These are phyloP conservation scores for Chalciporus pseudorubinellus DNA, from an alignment of 768 basidiomycete genomes.

Conservation along the genomic window DNA sequence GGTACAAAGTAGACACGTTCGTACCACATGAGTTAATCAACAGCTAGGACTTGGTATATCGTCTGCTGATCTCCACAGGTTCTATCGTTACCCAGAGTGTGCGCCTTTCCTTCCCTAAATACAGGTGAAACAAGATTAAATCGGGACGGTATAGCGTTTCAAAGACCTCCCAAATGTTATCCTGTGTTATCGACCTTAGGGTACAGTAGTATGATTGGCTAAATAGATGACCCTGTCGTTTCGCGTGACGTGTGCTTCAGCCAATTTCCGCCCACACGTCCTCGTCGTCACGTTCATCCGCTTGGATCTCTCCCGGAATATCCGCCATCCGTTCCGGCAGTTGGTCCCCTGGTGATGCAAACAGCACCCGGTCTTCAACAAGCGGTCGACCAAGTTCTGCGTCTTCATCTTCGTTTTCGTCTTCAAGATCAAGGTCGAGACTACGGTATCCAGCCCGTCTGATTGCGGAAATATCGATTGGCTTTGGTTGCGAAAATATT, in stretches of 20 bases:
- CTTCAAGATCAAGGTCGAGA: conserved; percentile 72
- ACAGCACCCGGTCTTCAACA: conserved; percentile 58
- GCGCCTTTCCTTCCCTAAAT: too few species aligned
- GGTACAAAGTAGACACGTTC: too few species aligned
- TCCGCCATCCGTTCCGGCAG: conserved; percentile 38
- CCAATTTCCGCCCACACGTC: conserved; percentile 73
- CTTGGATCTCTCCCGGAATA: conserved; percentile 62
- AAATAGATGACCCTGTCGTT: not conserved
- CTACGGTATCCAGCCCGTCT: conserved; percentile 58
- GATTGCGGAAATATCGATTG: conserved; percentile 76
- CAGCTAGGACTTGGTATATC: too few species aligned
- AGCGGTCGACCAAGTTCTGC: conserved; percentile 55
- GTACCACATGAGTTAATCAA: too few species aligned
- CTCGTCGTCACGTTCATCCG: conserved; percentile 55
- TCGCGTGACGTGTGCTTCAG: conserved; percentile 22
- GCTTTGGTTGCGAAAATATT: conserved; percentile 82
- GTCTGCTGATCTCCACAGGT: too few species aligned
- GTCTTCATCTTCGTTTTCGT: conserved; percentile 59
- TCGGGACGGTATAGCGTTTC: too few species aligned
- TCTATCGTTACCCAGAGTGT: too few species aligned
- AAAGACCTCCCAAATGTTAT: too few species aligned
- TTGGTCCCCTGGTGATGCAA: conserved; percentile 51
- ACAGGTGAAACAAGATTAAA: too few species aligned
- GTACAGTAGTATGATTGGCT: not conserved
- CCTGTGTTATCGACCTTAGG: too few species aligned